phyloP scores from a whole-genome alignment of 169 alveolate genomes.

The Plasmodium gonderi region DNA sequence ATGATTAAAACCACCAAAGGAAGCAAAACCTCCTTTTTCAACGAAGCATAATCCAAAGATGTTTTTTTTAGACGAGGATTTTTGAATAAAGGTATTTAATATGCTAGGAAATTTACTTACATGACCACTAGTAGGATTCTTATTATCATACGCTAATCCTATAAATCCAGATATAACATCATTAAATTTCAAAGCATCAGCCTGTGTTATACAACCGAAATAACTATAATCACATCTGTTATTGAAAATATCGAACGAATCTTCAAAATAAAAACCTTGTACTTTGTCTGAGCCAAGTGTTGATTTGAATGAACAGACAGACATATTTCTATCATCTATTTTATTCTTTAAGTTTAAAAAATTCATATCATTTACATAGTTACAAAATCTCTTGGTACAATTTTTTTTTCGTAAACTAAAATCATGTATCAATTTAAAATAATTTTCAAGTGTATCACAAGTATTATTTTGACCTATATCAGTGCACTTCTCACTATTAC shows the following conservation, averaged over 20 bases:
- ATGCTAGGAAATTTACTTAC: background rate
- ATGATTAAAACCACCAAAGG: conserved; percentile 45
- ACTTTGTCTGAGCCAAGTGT: conserved; percentile 10
- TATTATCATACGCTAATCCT: conserved; percentile 14
- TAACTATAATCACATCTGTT: background rate
- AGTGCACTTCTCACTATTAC: conserved; percentile 5
- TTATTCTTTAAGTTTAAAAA: conserved; percentile 16
- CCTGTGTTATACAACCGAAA: conserved; percentile 52
- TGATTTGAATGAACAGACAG: conserved; percentile 39
- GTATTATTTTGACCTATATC: background rate
- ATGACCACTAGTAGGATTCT: background rate
- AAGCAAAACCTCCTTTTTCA: conserved; percentile 24
- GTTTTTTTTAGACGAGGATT: conserved; percentile 31
- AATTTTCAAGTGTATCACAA: conserved; percentile 18
- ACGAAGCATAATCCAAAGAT: conserved; percentile 33
- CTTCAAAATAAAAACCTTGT: conserved; percentile 51
- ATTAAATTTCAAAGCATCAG: conserved; percentile 10
- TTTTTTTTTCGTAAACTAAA: conserved; percentile 24
- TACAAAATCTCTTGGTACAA: conserved; percentile 39
- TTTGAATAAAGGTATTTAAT: conserved; percentile 10
- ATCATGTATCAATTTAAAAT: conserved; percentile 4
- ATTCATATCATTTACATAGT: conserved; percentile 35
- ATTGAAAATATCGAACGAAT: conserved; percentile 3
- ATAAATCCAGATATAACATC: conserved; percentile 35
- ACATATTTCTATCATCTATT: conserved; percentile 15